Evolutionary conservation across 768 basidiomycete genomes (phyloP), one percentile per base, ranked within the genome.

Genomic region (Tulasnella sp.): DNA sequence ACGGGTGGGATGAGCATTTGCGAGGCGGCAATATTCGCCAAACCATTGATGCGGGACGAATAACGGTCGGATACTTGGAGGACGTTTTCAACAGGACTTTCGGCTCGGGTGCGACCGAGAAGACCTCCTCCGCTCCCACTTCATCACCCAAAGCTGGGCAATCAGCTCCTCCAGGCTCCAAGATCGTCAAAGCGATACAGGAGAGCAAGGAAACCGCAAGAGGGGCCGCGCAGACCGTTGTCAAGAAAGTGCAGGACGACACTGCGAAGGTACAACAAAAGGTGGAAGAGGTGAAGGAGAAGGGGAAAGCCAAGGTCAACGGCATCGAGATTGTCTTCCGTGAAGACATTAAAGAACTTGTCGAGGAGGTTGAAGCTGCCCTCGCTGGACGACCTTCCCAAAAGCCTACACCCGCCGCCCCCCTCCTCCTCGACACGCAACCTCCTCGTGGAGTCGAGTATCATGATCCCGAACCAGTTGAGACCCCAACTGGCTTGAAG

Each of bases 1-100:
- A 88, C 72, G 85, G 87, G 16, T 95, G 92, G 91, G 91, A 95
- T 39, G 41, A 64, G 19, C 40, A 41, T 19, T 52, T 66, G 17
- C 37, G 44, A 11, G 34, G 36, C 41, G 47, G 67, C 14, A 14
- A 62, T 16, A 26, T 52, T n/a, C 59, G 52, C 32, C 47, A 73
- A 36, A 74, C 65, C 41, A 67, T 68, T 17, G 75, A 74, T 32
- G 69, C 52, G 17, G 65, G 44, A 3, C 67, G 41, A 39, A 36
- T 29, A 37, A 65, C 71, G 3, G 67, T 73, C 65, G 29, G 36
- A n/a, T 42, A 34, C 16, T 19, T 74, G 29, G 71, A 65, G 19
- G 74, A 42, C 19, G 71, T 72, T 26, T 39, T 74, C 40, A 52
- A 35, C 39, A 34, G 74, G 17, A 67, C 74, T 8, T 34, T 74